These are phyloP conservation scores for Betula pendula DNA, from an alignment of 306 rosid species.

Conservation along the genomic window DNA sequence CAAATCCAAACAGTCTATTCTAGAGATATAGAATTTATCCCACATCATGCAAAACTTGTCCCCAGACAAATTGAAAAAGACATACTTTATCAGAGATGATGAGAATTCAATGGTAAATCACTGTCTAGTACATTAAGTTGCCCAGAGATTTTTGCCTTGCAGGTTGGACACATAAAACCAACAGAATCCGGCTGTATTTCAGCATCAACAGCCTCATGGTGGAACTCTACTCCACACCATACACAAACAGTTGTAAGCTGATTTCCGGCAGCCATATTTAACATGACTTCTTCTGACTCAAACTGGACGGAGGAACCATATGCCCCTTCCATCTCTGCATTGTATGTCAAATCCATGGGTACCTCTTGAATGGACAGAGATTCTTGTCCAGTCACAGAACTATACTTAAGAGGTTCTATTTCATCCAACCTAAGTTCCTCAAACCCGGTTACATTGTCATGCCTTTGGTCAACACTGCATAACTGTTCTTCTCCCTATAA, in stretches of 20 bases:
- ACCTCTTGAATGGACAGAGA: conserved; percentile 45
- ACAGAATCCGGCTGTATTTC: conserved; percentile 75
- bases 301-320: conserved; percentile 46
- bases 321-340: conserved; percentile 36
- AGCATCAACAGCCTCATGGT: conserved; percentile 56
- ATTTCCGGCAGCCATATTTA: conserved; percentile 34
- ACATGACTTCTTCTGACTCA: conserved; percentile 53
- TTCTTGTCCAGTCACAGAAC: conserved; percentile 40
- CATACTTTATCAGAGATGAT: conserved; percentile 7
- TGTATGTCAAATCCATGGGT: conserved; percentile 39
- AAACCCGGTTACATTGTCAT: conserved; percentile 34
- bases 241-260: conserved; percentile 63
- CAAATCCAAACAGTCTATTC: not conserved
- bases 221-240: conserved; percentile 73
- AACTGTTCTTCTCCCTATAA: conserved; percentile 41
- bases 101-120: conserved; percentile 43
- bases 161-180: conserved; percentile 76
- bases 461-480: conserved; percentile 27
- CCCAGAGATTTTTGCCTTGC: conserved; percentile 73
- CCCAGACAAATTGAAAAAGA: not conserved
- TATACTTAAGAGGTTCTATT: conserved; percentile 44
- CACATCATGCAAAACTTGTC: not conserved
- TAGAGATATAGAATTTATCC: not conserved
- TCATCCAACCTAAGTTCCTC: conserved; percentile 51
- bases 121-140: conserved; percentile 48